Base-by-base conservation (phyloP, 2,329 filamentous ascomycete species). In the Colletotrichum sp. region DNA sequence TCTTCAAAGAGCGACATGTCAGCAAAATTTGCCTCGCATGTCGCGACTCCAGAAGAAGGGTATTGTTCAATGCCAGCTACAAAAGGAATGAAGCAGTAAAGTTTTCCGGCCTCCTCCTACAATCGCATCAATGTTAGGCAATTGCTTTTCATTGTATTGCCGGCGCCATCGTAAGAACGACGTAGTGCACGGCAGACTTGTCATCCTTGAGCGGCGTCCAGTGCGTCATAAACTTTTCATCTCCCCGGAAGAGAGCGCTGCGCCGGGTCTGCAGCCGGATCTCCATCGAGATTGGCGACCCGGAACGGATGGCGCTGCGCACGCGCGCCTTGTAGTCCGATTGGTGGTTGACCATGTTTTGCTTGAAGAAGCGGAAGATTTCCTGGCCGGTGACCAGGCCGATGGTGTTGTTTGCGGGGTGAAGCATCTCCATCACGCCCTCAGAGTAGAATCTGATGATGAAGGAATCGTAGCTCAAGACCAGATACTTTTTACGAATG, bases 201-300 rank as follows among this genome's bases (percentile, higher is more conserved):
- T 68, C 77, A 15, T 79, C 72, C 63, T 79, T 79, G 26, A 79
- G n/a, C 5, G 77, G 77, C 39, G 77, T 77, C 77, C 77, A 79
- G 66, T 78, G 75, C 26, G 76, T 78, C 30, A 69, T 32, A n/a
- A 79, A 76, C 8, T 52, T 71, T 71, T 77, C 76, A 60, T 82
- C 80, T 4, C 76, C 69, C 6, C 80, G 78, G 60, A 82, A 81
- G 13, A 78, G 55, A 21, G 80, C 80, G 34, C 79, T 81, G 28
- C 80, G 78, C 26, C 77, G 72, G 8, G 80, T 81, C 76, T 81
- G 80, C 21, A 82, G 75, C 5, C 80, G 80, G 28, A 82, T 44
- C 55, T 81, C 79, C 4, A 80, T 75, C 34, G 80, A 81, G 64
- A 82, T 79, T 13, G 86, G 84, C 28, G 79, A 79, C 67, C 85